phyloP scores from a whole-genome alignment of 148 eudicot species.

The Polygonum maritimum region DNA sequence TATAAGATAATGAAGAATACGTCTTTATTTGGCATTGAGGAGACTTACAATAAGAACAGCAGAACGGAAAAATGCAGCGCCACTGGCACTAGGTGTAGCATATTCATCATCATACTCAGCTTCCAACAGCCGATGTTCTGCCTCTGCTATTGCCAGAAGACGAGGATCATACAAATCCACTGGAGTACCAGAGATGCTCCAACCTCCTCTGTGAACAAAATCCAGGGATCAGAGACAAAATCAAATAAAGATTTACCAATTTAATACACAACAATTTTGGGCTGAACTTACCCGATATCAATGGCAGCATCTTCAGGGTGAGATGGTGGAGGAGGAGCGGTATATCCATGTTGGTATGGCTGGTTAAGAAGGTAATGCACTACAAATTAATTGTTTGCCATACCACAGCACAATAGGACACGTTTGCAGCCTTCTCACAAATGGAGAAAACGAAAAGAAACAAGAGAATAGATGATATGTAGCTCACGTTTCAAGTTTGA shows the following conservation, averaged over 20 bases:
- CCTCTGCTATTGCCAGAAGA: slow-evolving; percentile 74
- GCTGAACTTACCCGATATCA: slow-evolving; percentile 66
- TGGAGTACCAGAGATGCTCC: slow-evolving; percentile 61
- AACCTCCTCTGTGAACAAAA: slow-evolving; percentile 20
- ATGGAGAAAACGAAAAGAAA: not conserved
- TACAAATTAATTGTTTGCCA: not conserved
- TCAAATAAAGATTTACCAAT: not conserved
- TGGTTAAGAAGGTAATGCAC: slow-evolving; percentile 14
- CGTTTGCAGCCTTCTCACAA: not conserved
- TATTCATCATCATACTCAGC: slow-evolving; percentile 70
- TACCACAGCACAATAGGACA: not conserved
- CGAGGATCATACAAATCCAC: slow-evolving; percentile 69
- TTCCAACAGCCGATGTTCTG: slow-evolving; percentile 55
- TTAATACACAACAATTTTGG: not conserved
- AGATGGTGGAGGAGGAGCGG: slow-evolving; percentile 76
- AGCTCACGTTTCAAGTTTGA: not conserved
- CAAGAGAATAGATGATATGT: not conserved
- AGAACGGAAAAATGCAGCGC: slow-evolving; percentile 81
- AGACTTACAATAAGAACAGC: slow-evolving; percentile 73
- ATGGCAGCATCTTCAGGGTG: slow-evolving; percentile 66
- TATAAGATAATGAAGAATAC: not conserved
- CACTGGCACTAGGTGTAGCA: slow-evolving; percentile 63
- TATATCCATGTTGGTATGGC: slow-evolving; percentile 81
- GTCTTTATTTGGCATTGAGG: not conserved
- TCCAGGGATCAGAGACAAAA: not conserved